Base-by-base conservation (phyloP, 805 yeast genomes). In the Kluyveromyces wickerhamii region DNA sequence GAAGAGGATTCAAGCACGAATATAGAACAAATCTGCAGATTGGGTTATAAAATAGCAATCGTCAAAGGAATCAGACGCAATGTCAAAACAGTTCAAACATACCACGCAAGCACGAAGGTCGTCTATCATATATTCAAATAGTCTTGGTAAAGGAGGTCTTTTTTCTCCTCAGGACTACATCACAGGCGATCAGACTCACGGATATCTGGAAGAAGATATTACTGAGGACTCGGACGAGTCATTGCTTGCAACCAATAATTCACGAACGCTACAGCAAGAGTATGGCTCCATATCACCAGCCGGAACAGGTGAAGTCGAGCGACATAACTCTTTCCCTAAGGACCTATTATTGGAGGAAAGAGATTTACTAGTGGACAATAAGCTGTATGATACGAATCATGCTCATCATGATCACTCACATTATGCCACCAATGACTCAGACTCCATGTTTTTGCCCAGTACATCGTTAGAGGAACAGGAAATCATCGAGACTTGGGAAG, bases 101-200 rank as follows among this genome's bases (percentile, higher is more conserved):
- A 51, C 56, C 3, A 40, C 52, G 4, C 39, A 42, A 14, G 52
- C 49, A 37, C 47, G 58, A 28, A 48, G 57, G 14, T 51, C 60
- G 2, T 55, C 60, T 5, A 45, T 55, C 14, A 47, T 57, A 7
- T 54, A 51, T 35, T 57, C 62, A 4, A 51, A 53, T 5, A 52
- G 59, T 43, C 45, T 40, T 12, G 60, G 59, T n/a, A 57, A 55
- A 35, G 52, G 52, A 10, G 60, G 60, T 7, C 36, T 57, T 11
- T 54, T 44, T 31, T 42, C 46, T 8, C 59, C 62, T 3, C 41
- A 51, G 3, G 62, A 57, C 38, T 56, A 52, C 32, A 48, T 52
- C 24, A 38, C 42, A 13, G 34, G 29, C 4, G 42, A 39, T 14
- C 38, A 38, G 8, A 29, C 35, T 7, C 28, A 39, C 7, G 50